Percentiles rank a stretch among this genome's conserved stretches.
phyloP scores from a whole-genome alignment of 352 stramenopile genomes.

The Pythium sp. region DNA sequence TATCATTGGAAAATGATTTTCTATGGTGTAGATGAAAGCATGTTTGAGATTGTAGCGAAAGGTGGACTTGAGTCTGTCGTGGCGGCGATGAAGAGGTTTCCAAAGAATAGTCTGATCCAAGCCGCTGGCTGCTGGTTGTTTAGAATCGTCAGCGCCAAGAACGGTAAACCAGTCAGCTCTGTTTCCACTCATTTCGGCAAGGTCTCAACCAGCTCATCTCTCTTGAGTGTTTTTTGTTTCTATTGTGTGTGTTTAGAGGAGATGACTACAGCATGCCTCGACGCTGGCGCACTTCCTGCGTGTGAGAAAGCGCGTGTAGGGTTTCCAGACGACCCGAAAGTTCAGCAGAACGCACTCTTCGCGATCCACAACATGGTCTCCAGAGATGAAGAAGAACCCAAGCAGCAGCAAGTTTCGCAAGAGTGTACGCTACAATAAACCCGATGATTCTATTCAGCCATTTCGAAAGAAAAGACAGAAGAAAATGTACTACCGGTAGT shows the following conservation, averaged over 20 bases:
- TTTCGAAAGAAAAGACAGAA: background rate
- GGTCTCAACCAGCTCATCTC: background rate
- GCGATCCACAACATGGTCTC: slow-evolving; percentile 40
- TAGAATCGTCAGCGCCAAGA: slow-evolving; percentile 42
- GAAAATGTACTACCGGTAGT: no score
- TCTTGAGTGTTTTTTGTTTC: no score
- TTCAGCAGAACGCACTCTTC: slow-evolving; percentile 49
- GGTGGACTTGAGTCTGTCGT: slow-evolving; percentile 46
- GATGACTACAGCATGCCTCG: slow-evolving; percentile 43
- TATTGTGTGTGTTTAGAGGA: slow-evolving; percentile 23
- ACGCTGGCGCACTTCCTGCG: slow-evolving; percentile 41
- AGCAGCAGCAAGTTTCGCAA: slow-evolving; percentile 1
- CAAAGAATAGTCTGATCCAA: slow-evolving; percentile 38
- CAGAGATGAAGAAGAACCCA: slow-evolving; percentile 13
- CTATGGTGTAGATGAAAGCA: slow-evolving; percentile 34
- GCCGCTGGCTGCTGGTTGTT: slow-evolving; percentile 55
- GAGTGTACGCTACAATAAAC: slow-evolving; percentile 15
- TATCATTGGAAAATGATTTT: background rate
- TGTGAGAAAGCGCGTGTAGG: slow-evolving; percentile 52
- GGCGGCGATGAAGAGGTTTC: slow-evolving; percentile 53
- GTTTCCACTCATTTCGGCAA: background rate
- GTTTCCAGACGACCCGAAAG: slow-evolving; percentile 40
- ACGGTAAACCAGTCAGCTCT: slow-evolving; percentile 22
- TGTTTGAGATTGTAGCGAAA: slow-evolving; percentile 54
- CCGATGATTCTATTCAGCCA: background rate